Percentiles rank a stretch among this genome's conserved stretches.
Evolutionary conservation across 352 stramenopile genomes (phyloP).

Genomic region (Blastocystis sp.): DNA sequence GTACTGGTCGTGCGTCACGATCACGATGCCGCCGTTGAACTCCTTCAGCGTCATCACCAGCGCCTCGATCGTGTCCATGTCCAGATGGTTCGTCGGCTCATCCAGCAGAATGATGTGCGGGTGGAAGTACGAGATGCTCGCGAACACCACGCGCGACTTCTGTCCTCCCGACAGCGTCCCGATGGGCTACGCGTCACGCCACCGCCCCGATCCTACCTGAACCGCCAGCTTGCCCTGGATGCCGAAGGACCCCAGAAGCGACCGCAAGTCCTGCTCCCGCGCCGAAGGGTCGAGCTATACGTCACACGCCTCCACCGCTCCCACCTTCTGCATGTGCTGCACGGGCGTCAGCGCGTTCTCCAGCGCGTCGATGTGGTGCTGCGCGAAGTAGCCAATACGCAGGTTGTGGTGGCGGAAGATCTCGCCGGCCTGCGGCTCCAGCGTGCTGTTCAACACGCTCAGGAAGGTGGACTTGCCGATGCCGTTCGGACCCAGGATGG

Average conservation of each 20-base stretch:
- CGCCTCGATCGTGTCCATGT: constrained; percentile 86
- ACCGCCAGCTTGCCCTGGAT: constrained; percentile 78
- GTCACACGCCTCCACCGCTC: neutral
- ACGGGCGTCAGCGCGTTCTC: constrained; percentile 80
- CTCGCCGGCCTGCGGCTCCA: constrained; percentile 79
- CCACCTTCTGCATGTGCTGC: constrained; percentile 79
- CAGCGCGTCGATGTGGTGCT: constrained; percentile 79
- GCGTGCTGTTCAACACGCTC: constrained; percentile 89
- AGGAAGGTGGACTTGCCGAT: constrained; percentile 95
- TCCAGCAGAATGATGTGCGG: constrained; percentile 89
- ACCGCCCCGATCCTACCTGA: neutral
- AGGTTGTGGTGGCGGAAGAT: constrained; percentile 77
- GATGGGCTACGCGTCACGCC: constrained; percentile 82
- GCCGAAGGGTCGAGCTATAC: constrained; percentile 11
- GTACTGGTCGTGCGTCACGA: constrained; percentile 94
- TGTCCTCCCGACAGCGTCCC: constrained; percentile 91
- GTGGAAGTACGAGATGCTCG: constrained; percentile 80
- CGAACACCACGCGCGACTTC: constrained; percentile 84
- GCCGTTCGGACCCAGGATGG: constrained; percentile 95
- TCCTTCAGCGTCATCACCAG: constrained; percentile 91
- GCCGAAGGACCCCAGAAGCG: constrained; percentile 77
- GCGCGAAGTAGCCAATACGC: constrained; percentile 77
- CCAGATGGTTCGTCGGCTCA: constrained; percentile 89
- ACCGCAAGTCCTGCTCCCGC: constrained; percentile 77
- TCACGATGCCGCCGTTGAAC: constrained; percentile 93